These are phyloP conservation scores for Trichoderma sp. DNA, from an alignment of 2,329 filamentous ascomycete species.

Conservation along the genomic window DNA sequence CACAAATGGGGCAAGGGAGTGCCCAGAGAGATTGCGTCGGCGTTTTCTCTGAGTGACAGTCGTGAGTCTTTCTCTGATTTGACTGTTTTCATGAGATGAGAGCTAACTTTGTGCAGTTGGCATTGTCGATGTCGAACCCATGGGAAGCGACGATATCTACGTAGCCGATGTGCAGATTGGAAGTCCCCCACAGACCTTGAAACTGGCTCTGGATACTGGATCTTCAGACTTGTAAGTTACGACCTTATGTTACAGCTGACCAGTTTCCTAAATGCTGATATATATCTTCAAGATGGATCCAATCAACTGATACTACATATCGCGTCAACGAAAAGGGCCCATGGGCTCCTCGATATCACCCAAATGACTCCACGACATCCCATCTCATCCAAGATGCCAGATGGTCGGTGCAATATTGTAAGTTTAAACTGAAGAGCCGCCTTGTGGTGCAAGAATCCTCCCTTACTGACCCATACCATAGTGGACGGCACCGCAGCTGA, in stretches of 20 bases:
- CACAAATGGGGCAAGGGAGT: constrained; percentile 36
- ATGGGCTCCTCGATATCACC: constrained; percentile 42
- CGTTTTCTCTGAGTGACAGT: constrained; percentile 32
- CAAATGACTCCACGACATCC: constrained; percentile 46
- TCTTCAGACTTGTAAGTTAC: constrained; percentile 61
- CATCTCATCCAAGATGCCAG: constrained; percentile 40
- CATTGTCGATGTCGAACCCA: constrained; percentile 35
- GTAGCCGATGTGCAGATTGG: constrained; percentile 46
- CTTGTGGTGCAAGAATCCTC: neutral
- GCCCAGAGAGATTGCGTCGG: constrained; percentile 23
- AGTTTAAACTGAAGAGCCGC: constrained; percentile 26
- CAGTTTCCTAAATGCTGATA: neutral
- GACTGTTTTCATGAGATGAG: neutral
- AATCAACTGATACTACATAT: constrained; percentile 48
- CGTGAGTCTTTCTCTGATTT: constrained; percentile 24
- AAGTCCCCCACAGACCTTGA: constrained; percentile 47
- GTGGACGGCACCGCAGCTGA: constrained; percentile 45
- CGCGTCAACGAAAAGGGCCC: constrained; percentile 35
- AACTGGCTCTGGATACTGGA: constrained; percentile 53
- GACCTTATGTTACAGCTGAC: too few species aligned
- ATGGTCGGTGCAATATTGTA: constrained; percentile 52
- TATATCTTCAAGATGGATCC: constrained; percentile 47
- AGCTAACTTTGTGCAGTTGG: constrained; percentile 20
- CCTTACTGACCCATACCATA: constrained; percentile 23
- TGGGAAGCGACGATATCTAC: constrained; percentile 44